phyloP scores from a whole-genome alignment of 1,284 basidiomycete species.

The Moesziomyces sp. region DNA sequence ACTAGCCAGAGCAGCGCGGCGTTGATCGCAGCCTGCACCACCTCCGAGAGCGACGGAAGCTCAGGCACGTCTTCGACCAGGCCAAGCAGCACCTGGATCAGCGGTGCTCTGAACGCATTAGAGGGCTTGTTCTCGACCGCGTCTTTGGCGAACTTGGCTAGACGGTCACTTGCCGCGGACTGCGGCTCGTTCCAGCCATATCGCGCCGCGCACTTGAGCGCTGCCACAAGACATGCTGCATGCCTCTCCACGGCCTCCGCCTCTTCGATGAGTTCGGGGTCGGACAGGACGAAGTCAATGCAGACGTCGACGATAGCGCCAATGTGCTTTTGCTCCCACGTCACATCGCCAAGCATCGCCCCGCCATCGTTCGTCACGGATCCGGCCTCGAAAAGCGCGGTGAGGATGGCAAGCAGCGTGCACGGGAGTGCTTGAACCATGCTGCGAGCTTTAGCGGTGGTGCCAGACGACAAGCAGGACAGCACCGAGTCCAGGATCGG shows the following conservation, averaged over 20 bases:
- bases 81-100: conserved; percentile 17
- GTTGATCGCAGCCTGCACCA: conserved; percentile 35
- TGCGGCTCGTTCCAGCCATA: conserved; percentile 20
- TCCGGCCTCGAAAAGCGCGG: conserved; percentile 19
- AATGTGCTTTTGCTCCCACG: conserved; percentile 14
- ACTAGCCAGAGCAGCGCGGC: conserved; percentile 64
- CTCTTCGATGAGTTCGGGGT: background rate
- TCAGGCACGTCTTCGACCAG: conserved; percentile 8
- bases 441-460: background rate
- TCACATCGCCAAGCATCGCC: conserved; percentile 2
- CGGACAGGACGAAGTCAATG: conserved; percentile 5
- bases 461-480: conserved; percentile 2
- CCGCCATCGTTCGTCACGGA: conserved; percentile 4
- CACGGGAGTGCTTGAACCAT: conserved; percentile 9
- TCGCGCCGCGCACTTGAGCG: conserved; percentile 16
- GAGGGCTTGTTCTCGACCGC: conserved; percentile 11
- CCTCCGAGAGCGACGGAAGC: conserved; percentile 11
- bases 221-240: conserved; percentile 9
- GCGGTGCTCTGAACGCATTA: conserved; percentile 17
- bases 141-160: conserved; percentile 10
- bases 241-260: conserved; percentile 1
- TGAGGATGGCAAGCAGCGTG: conserved; percentile 22
- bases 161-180: background rate
- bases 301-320: conserved; percentile 5
- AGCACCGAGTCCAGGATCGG: conserved; percentile 7